A percentile compares a stretch with the other conserved stretches of the same genome.
phyloP scores from a whole-genome alignment of 1,284 basidiomycete species.

The Sanghuangporus weigelae region DNA sequence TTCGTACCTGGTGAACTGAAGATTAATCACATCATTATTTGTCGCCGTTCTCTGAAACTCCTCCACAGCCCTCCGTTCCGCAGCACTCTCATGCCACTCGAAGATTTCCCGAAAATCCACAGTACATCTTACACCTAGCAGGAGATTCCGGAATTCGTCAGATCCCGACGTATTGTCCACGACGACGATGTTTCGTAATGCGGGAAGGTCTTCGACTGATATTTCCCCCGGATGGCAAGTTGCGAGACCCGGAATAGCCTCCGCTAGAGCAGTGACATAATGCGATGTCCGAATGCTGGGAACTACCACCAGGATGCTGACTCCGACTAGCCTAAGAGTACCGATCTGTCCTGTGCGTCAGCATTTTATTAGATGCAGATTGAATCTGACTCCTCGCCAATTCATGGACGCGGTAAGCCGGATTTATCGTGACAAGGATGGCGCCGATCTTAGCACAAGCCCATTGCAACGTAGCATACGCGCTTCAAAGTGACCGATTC shows the following conservation, averaged over 20 bases:
- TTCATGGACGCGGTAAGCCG: slow-evolving; percentile 71
- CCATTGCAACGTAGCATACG: slow-evolving; percentile 81
- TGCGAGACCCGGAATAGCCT: slow-evolving; percentile 56
- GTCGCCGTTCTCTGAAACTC: slow-evolving; percentile 36
- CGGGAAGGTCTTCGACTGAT: slow-evolving; percentile 55
- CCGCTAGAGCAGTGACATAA: slow-evolving; percentile 54
- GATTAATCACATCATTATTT: slow-evolving; percentile 70
- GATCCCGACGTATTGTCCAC: slow-evolving; percentile 54
- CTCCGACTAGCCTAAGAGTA: slow-evolving; percentile 60
- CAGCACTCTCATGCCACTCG: slow-evolving; percentile 50
- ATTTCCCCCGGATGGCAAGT: slow-evolving; percentile 48
- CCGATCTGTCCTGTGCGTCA: slow-evolving; percentile 37
- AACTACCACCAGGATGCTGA: slow-evolving; percentile 69
- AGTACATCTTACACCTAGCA: slow-evolving; percentile 41
- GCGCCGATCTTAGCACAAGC: slow-evolving; percentile 77
- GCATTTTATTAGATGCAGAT: background rate
- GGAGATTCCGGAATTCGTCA: slow-evolving; percentile 35
- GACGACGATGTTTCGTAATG: slow-evolving; percentile 62
- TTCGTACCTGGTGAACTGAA: slow-evolving; percentile 76
- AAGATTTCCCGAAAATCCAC: slow-evolving; percentile 66
- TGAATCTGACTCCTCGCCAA: slow-evolving; percentile 42
- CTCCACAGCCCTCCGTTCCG: slow-evolving; percentile 37
- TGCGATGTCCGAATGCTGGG: slow-evolving; percentile 63
- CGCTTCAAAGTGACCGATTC: slow-evolving; percentile 35
- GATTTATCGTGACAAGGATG: slow-evolving; percentile 77